phyloP scores from a whole-genome alignment of 2,329 filamentous ascomycete genomes.

The Lasiodiplodia theobromae region DNA sequence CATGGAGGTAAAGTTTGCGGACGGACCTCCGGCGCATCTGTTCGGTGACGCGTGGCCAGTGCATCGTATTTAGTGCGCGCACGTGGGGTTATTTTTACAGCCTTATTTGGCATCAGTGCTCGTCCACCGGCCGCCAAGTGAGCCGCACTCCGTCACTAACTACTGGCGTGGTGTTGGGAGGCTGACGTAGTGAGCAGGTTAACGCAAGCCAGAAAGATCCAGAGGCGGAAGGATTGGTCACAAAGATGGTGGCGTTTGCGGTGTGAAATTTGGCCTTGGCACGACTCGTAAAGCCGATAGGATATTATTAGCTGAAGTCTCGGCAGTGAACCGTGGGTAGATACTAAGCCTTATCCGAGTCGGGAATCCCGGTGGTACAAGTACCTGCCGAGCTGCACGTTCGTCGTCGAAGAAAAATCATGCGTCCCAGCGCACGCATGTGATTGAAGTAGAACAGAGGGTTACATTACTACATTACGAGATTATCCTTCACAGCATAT shows the following conservation, averaged over 20 bases:
- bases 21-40: not conserved
- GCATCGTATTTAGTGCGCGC: not conserved
- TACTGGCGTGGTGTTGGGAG: not conserved
- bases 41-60: not conserved
- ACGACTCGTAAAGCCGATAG: not conserved
- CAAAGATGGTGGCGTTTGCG: not conserved
- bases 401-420: not conserved
- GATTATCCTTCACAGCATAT: conserved; percentile 5
- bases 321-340: not conserved
- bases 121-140: not conserved
- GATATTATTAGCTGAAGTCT: not conserved
- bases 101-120: not conserved
- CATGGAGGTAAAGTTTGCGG: not conserved
- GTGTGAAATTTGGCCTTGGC: not conserved
- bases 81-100: conserved; percentile 11
- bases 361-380: not conserved
- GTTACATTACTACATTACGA: conserved; percentile 8
- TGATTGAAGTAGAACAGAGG: not conserved
- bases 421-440: not conserved
- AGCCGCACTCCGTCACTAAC: not conserved
- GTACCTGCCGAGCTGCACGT: too few species aligned
- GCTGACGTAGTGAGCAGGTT: not conserved
- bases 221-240: not conserved
- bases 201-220: not conserved
- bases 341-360: not conserved